Conservation (phyloP, 371 early-diverging fungal species). For the Mortierella sp. region DNA sequence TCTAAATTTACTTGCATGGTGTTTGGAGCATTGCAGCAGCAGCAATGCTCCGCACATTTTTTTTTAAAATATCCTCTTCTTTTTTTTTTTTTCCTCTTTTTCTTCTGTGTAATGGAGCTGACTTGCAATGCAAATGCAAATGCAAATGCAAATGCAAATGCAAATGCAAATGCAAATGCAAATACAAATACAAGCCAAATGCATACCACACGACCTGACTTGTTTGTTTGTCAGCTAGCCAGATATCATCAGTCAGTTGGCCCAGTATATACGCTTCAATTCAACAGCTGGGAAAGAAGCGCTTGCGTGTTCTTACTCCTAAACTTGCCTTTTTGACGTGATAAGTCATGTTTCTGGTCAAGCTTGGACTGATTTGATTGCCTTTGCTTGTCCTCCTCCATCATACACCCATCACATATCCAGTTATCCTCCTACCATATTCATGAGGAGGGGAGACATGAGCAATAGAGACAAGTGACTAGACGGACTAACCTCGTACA, state of each 20-base stretch:
- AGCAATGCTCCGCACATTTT: too few relatives aligned
- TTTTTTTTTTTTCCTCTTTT: conserved; percentile 11
- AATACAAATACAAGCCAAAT: too few relatives aligned
- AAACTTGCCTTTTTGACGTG: conserved; percentile 4
- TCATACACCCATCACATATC: too few relatives aligned
- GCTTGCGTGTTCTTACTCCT: conserved; percentile 31
- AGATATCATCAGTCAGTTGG: too few relatives aligned
- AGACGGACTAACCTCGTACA: not conserved
- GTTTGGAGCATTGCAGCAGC: not conserved
- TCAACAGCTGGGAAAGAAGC: conserved; percentile 1
- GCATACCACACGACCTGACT: conserved; percentile 6
- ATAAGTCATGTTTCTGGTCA: conserved; percentile 36
- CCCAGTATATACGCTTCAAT: too few relatives aligned
- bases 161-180: too few relatives aligned
- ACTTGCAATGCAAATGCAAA: too few relatives aligned
- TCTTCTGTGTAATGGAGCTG: not conserved
- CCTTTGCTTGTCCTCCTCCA: too few relatives aligned
- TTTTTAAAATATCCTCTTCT: not conserved
- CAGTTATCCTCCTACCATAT: not conserved
- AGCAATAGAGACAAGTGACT: too few relatives aligned
- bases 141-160: too few relatives aligned
- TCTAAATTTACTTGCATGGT: conserved; percentile 12
- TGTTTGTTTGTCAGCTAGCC: not conserved
- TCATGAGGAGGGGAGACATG: not conserved
- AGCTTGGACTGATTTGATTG: not conserved